These are phyloP conservation scores for Diaporthe citrichinensis DNA, from an alignment of 2,329 filamentous ascomycete species.

Conservation along the genomic window DNA sequence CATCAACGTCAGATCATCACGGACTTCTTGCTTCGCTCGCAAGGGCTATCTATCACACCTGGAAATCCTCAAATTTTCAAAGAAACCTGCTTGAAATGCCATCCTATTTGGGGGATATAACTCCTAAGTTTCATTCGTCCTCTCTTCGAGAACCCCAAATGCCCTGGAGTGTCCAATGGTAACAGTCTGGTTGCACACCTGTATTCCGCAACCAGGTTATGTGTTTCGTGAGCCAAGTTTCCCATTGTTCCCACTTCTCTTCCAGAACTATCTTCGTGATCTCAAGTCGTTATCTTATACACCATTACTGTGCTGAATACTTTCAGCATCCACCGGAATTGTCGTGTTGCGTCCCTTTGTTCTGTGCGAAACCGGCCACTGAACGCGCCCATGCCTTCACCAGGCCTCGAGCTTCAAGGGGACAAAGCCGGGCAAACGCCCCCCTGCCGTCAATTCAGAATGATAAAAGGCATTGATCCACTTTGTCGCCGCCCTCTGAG, in stretches of 20 bases:
- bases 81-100: not conserved
- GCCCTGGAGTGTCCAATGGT: not conserved
- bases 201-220: constrained; percentile 18
- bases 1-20: not conserved
- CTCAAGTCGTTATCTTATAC: not conserved
- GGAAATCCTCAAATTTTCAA: not conserved
- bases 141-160: not conserved
- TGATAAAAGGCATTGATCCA: constrained; percentile 35
- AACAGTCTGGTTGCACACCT: not conserved
- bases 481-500: not conserved
- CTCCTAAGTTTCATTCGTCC: too few relatives aligned
- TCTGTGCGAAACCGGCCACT: constrained; percentile 39
- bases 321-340: constrained; percentile 24
- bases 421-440: constrained; percentile 33
- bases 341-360: constrained; percentile 36
- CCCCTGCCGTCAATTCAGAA: not conserved
- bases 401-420: constrained; percentile 6
- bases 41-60: not conserved
- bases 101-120: not conserved
- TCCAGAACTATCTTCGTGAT: not conserved
- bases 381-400: not conserved
- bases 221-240: not conserved
- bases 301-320: not conserved
- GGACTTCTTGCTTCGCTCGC: not conserved
- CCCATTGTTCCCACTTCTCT: constrained; percentile 7